Conservation (phyloP, 768 basidiomycete species). For the Tephrocybe sp. region DNA sequence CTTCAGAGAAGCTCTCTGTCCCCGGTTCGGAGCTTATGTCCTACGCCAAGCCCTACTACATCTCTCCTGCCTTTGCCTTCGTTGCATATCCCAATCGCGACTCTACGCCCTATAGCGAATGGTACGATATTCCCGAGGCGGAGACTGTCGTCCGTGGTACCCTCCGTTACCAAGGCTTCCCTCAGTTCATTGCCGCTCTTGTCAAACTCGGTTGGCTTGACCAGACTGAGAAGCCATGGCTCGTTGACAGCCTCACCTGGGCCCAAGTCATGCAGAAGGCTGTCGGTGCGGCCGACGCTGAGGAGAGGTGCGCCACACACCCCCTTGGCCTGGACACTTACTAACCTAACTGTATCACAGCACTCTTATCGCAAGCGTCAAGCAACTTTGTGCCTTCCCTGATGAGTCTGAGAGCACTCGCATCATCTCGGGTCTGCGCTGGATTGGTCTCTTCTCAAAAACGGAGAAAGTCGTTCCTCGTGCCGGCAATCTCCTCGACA, state of each 20-base stretch:
- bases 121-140: constrained; percentile 90
- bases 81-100: constrained; percentile 97
- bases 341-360: constrained; percentile 31
- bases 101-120: constrained; percentile 86
- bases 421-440: constrained; percentile 86
- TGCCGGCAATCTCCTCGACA: constrained; percentile 82
- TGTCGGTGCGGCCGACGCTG: constrained; percentile 60
- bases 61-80: constrained; percentile 93
- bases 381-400: constrained; percentile 71
- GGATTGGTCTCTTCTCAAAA: constrained; percentile 89
- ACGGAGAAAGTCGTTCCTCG: constrained; percentile 55
- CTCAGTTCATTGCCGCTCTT: constrained; percentile 85
- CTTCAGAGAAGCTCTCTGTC: constrained; percentile 63
- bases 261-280: constrained; percentile 77
- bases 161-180: constrained; percentile 94
- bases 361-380: constrained; percentile 69
- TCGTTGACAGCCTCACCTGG: constrained; percentile 76
- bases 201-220: constrained; percentile 88
- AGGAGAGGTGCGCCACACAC: constrained; percentile 58
- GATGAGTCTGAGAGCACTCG: constrained; percentile 64
- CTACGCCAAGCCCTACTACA: constrained; percentile 89
- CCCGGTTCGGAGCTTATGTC: constrained; percentile 85
- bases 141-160: constrained; percentile 92
- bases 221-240: constrained; percentile 71
- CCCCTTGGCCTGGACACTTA: not conserved